Evolutionary conservation across 139 green algal genomes (phyloP), one percentile per base, ranked within the genome.

Genomic region (Chlorella sp.): DNA sequence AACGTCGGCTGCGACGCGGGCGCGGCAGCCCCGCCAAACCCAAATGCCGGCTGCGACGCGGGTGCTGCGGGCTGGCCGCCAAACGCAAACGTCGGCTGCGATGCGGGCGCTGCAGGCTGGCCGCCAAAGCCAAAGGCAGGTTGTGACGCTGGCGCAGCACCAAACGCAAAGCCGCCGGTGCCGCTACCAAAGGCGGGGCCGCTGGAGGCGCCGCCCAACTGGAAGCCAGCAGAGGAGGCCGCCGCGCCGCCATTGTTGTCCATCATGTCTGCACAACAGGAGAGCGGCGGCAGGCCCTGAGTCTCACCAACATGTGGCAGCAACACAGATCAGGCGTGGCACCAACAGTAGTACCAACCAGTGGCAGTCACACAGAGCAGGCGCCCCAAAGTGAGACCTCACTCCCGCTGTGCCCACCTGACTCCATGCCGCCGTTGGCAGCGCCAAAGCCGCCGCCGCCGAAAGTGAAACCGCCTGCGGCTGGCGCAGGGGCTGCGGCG

Each of bases 211-310:
- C 41, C 73, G 9, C 56, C 76, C 46, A 81, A 86, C 40, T 70
- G 41, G 73, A 81, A 73, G 73, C 74, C 48, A 43, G 16, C 8
- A 5, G 60, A 41, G 34, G 74, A 40, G 30, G 38, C 73, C 1
- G 74, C 32, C 16, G 73, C 48, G 41, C 44, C 82, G 72, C 72
- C 30, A 44, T 60, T 80, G n/a, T 65, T 80, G 73, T 80, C 46
- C 73, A 44, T 64, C 73, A 80, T 64, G 73, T 65, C 46, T 64
- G 46, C 46, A 22, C 2, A 9, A 43, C 19, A 44, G 13, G 69
- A 40, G 69, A 32, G 68, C 41, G 32, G 64, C 62, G 6, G 65
- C n/a, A 73, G 34, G 22, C 1, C 22, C 26, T 43, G 34, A 73
- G n/a, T 30, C 34, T 3, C n/a, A 68, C n/a, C 16, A 22, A 68